phyloP scores from a whole-genome alignment of 495 filamentous ascomycete species.

The Penicillium macrosclerotiorum region DNA sequence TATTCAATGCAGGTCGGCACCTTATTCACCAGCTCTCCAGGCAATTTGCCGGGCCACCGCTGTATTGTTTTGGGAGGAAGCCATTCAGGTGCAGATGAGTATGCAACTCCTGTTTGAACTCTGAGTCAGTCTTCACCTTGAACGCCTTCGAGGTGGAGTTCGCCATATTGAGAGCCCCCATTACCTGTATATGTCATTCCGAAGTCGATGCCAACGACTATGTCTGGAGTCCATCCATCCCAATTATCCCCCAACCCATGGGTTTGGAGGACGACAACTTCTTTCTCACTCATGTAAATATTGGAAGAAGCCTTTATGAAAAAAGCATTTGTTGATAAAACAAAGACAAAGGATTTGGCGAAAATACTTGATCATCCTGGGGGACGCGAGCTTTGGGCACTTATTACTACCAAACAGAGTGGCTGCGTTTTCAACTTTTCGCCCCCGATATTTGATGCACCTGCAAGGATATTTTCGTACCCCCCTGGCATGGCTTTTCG shows the following conservation, averaged over 20 bases:
- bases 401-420: too few species aligned
- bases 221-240: slow-evolving; percentile 40
- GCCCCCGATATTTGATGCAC: too few species aligned
- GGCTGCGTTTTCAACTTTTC: too few species aligned
- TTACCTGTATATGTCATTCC: slow-evolving; percentile 62
- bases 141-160: too few species aligned
- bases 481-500: too few species aligned
- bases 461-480: too few species aligned
- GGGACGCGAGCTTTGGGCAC: too few species aligned
- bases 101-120: slow-evolving; percentile 52
- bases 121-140: background rate
- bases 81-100: slow-evolving; percentile 44
- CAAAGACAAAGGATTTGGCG: too few species aligned
- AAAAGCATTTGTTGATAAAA: background rate
- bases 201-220: slow-evolving; percentile 59
- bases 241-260: background rate
- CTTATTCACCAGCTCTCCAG: slow-evolving; percentile 55
- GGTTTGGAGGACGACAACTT: slow-evolving; percentile 12
- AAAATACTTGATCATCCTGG: too few species aligned
- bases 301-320: too few species aligned
- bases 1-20: slow-evolving; percentile 58
- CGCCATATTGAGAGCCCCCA: slow-evolving; percentile 2
- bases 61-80: slow-evolving; percentile 53
- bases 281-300: slow-evolving; percentile 24
- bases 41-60: slow-evolving; percentile 57